Evolutionary conservation across 2,329 filamentous ascomycete genomes (phyloP).

Genomic region (Fusarium secorum): DNA sequence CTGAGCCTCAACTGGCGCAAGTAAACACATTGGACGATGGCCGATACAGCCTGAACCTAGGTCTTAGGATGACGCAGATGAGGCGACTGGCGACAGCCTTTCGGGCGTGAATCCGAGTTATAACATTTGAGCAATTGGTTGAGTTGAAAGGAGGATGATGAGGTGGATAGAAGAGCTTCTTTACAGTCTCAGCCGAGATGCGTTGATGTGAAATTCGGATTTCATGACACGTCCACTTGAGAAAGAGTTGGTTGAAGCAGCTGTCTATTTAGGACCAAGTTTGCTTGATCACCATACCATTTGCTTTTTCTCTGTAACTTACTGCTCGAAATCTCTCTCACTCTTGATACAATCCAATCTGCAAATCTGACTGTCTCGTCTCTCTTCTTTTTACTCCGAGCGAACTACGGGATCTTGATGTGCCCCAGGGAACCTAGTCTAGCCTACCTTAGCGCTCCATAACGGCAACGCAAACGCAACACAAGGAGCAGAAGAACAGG

Average conservation of each 20-base stretch:
- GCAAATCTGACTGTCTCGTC: neutral
- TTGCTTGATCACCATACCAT: neutral
- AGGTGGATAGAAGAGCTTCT: neutral
- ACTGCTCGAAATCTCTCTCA: neutral
- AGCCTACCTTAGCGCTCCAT: neutral
- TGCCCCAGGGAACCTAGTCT: conserved; percentile 22
- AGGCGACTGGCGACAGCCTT: conserved; percentile 26
- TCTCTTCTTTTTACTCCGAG: conserved; percentile 16
- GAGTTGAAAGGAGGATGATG: conserved; percentile 13
- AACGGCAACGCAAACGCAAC: neutral
- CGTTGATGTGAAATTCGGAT: neutral
- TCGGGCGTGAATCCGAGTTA: neutral
- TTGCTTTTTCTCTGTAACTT: no score
- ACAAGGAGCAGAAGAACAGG: conserved; percentile 1
- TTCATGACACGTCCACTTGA: neutral
- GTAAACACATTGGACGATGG: neutral
- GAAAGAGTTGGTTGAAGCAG: no score
- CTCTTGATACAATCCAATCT: neutral
- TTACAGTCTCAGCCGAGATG: neutral
- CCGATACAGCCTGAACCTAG: neutral
- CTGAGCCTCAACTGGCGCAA: conserved; percentile 33
- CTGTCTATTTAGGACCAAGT: neutral
- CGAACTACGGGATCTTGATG: conserved; percentile 28
- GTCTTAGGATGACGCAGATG: conserved; percentile 11
- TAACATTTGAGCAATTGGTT: neutral